Percentiles rank a stretch among this genome's conserved stretches.
Conservation (phyloP, 805 yeast species). For the Saturnispora mendoncae region DNA sequence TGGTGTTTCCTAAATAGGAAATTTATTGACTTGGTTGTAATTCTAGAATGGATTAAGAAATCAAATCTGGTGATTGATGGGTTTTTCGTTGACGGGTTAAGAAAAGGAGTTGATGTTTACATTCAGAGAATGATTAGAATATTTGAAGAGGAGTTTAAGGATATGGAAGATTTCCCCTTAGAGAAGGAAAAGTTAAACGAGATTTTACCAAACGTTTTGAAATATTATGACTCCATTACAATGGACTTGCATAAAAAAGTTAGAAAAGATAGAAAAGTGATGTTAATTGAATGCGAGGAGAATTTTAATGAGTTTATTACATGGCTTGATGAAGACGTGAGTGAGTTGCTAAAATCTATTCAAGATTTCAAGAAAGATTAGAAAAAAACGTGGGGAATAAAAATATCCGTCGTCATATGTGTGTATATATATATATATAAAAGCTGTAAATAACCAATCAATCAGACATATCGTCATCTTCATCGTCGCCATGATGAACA, state of each 20-base stretch:
- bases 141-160: conserved; percentile 2
- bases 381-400: too few species aligned
- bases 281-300: conserved; percentile 10
- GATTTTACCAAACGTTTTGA: conserved; percentile 13
- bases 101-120: conserved; percentile 1
- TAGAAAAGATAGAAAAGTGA: conserved; percentile 4
- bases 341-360: conserved; percentile 5
- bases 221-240: conserved; percentile 14
- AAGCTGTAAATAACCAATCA: too few species aligned
- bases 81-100: conserved; percentile 9
- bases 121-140: conserved; percentile 4
- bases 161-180: conserved; percentile 7
- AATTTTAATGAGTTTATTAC: conserved; percentile 11
- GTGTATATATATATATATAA: too few species aligned
- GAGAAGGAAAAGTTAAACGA: conserved; percentile 5
- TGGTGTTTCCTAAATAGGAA: conserved; percentile 11
- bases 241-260: conserved; percentile 9
- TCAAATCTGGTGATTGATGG: conserved; percentile 7
- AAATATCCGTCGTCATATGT: too few species aligned
- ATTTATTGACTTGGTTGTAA: conserved; percentile 9
- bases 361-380: too few species aligned
- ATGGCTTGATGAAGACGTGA: conserved; percentile 18
- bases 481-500: background rate
- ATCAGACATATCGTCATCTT: conserved; percentile 10
- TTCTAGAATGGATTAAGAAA: conserved; percentile 13